Evolutionary conservation across 305 asterid species (phyloP).

Genomic region (Lippia alba): DNA sequence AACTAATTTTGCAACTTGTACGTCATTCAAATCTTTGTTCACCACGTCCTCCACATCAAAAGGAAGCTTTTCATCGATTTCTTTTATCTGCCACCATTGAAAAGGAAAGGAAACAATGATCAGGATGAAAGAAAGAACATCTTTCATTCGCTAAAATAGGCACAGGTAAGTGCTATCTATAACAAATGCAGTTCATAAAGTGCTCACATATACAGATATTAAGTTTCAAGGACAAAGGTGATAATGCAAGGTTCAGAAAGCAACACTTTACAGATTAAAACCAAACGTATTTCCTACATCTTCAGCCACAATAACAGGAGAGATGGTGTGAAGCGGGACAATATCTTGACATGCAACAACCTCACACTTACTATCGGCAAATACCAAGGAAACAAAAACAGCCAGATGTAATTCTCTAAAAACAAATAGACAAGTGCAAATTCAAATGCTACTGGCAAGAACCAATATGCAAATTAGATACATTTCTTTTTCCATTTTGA

Average conservation of each 20-base stretch:
- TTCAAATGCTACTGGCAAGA: too few species aligned
- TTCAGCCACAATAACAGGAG: too few species aligned
- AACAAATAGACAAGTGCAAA: too few species aligned
- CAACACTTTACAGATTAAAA: too few species aligned
- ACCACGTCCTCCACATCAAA: conserved; percentile 59
- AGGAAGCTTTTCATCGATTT: conserved; percentile 75
- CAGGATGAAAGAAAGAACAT: conserved; percentile 23
- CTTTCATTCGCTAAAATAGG: conserved; percentile 1
- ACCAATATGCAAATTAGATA: too few species aligned
- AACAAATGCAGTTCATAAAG: conserved; percentile 4
- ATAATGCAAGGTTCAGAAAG: neutral
- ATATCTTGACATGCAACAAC: too few species aligned
- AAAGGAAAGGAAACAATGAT: conserved; percentile 16
- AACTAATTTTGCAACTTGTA: conserved; percentile 38
- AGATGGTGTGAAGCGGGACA: too few species aligned
- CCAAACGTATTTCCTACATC: too few species aligned
- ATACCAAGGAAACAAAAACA: too few species aligned
- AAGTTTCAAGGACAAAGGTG: conserved; percentile 4
- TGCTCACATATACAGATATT: neutral
- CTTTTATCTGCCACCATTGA: conserved; percentile 60
- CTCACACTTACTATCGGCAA: too few species aligned
- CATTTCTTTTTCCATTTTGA: too few species aligned
- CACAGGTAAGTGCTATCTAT: neutral
- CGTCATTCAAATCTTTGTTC: conserved; percentile 40
- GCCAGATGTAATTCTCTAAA: too few species aligned